These are phyloP conservation scores for Aspergillus sp. DNA, from an alignment of 2,329 filamentous ascomycete genomes.

Conservation along the genomic window DNA sequence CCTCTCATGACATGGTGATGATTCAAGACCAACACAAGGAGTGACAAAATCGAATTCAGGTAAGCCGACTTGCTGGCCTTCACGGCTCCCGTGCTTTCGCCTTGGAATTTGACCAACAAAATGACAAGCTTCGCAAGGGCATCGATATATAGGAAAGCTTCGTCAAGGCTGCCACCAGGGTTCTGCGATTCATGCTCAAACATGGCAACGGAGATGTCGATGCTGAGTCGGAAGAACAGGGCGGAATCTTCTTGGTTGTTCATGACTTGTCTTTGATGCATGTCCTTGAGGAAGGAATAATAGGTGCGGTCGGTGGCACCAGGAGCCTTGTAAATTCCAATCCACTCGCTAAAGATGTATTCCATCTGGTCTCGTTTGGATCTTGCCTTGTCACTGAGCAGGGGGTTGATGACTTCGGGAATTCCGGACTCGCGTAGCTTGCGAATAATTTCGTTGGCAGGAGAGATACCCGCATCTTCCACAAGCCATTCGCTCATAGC, in stretches of 20 bases:
- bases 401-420: slow-evolving; percentile 50
- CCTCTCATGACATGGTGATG: slow-evolving; percentile 77
- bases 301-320: slow-evolving; percentile 68
- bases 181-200: slow-evolving; percentile 68
- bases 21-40: slow-evolving; percentile 77
- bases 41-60: slow-evolving; percentile 70
- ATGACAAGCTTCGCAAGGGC: slow-evolving; percentile 76
- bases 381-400: slow-evolving; percentile 52
- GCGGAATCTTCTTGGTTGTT: slow-evolving; percentile 70
- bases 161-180: slow-evolving; percentile 56
- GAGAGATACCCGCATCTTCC: slow-evolving; percentile 63
- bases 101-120: slow-evolving; percentile 68
- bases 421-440: slow-evolving; percentile 55
- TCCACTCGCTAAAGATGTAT: slow-evolving; percentile 96
- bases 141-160: slow-evolving; percentile 65
- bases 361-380: slow-evolving; percentile 78
- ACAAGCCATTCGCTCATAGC: slow-evolving; percentile 75
- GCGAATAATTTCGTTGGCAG: slow-evolving; percentile 67
- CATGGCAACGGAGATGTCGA: slow-evolving; percentile 72
- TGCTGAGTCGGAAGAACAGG: slow-evolving; percentile 72
- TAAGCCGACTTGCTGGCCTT: slow-evolving; percentile 64
- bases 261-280: slow-evolving; percentile 70
- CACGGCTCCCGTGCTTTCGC: slow-evolving; percentile 54
- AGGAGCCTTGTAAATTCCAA: slow-evolving; percentile 73
- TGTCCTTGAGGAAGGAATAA: slow-evolving; percentile 74